phyloP scores from a whole-genome alignment of 1,139 yeast genomes.

The Yamadazyma blattariae region DNA sequence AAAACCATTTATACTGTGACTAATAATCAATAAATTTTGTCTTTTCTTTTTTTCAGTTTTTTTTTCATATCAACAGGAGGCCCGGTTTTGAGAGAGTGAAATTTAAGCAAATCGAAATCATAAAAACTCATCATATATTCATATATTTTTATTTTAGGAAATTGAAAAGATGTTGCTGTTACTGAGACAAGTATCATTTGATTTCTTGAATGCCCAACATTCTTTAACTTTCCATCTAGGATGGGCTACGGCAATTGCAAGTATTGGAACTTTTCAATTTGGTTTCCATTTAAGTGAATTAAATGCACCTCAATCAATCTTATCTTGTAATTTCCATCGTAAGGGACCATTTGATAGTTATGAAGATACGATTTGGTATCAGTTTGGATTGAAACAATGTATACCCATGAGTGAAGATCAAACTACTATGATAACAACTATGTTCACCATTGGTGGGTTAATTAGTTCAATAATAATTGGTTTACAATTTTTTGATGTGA shows the following conservation, averaged over 20 bases:
- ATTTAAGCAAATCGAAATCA: no score
- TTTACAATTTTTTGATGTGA: slow-evolving; percentile 18
- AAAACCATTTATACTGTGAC: no score
- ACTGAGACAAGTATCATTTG: slow-evolving; percentile 5
- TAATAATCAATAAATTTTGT: no score
- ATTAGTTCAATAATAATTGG: slow-evolving; percentile 32
- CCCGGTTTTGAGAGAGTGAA: no score
- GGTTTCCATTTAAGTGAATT: slow-evolving; percentile 90
- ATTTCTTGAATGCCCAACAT: slow-evolving; percentile 21
- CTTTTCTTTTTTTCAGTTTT: no score
- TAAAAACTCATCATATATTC: no score
- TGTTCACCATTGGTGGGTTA: slow-evolving; percentile 39
- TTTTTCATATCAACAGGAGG: neutral
- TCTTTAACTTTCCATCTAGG: slow-evolving; percentile 26
- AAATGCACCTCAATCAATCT: slow-evolving; percentile 73
- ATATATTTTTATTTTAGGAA: no score
- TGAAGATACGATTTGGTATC: slow-evolving; percentile 26
- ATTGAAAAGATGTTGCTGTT: neutral
- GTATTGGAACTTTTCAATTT: slow-evolving; percentile 77
- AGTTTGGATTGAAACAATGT: slow-evolving; percentile 25
- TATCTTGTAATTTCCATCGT: slow-evolving; percentile 41
- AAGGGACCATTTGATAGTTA: slow-evolving; percentile 23
- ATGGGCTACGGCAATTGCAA: slow-evolving; percentile 46
- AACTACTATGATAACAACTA: slow-evolving; percentile 30
- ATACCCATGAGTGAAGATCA: slow-evolving; percentile 24